These are phyloP conservation scores for Dactylonectria macrodidyma DNA, from an alignment of 2,329 filamentous ascomycete species.

Conservation along the genomic window DNA sequence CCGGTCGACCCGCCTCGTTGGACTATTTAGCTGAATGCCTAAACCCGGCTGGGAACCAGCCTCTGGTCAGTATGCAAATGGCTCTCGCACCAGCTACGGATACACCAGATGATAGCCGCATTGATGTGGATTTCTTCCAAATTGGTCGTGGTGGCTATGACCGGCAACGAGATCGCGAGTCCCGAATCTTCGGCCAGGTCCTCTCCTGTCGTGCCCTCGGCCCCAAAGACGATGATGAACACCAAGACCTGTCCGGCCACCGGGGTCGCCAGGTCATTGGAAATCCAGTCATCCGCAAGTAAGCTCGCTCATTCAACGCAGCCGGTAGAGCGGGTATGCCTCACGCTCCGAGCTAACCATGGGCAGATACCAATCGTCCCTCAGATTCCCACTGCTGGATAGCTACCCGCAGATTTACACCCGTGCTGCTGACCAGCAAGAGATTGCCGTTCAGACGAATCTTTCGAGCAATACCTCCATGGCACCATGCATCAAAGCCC, in stretches of 20 bases:
- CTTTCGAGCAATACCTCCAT: constrained; percentile 84
- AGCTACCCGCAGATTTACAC: constrained; percentile 87
- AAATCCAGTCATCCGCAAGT: constrained; percentile 49
- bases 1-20: constrained; percentile 63
- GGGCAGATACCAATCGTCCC: constrained; percentile 61
- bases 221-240: constrained; percentile 18
- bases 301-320: constrained; percentile 13
- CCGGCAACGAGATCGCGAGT: constrained; percentile 25
- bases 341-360: not conserved
- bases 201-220: constrained; percentile 42
- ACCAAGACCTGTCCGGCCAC: constrained; percentile 16
- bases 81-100: constrained; percentile 62
- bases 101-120: constrained; percentile 47
- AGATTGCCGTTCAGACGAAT: constrained; percentile 65
- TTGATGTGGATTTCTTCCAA: constrained; percentile 53
- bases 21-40: constrained; percentile 76
- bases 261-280: constrained; percentile 45
- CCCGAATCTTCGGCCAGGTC: constrained; percentile 51
- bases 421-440: constrained; percentile 53
- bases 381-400: constrained; percentile 83
- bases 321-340: too few species aligned
- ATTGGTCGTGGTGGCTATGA: constrained; percentile 37
- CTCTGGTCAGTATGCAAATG: constrained; percentile 82
- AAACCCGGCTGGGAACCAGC: constrained; percentile 84
- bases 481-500: constrained; percentile 75